Conservation (phyloP, 129 eudicot genomes). For the Calendula officinalis region DNA sequence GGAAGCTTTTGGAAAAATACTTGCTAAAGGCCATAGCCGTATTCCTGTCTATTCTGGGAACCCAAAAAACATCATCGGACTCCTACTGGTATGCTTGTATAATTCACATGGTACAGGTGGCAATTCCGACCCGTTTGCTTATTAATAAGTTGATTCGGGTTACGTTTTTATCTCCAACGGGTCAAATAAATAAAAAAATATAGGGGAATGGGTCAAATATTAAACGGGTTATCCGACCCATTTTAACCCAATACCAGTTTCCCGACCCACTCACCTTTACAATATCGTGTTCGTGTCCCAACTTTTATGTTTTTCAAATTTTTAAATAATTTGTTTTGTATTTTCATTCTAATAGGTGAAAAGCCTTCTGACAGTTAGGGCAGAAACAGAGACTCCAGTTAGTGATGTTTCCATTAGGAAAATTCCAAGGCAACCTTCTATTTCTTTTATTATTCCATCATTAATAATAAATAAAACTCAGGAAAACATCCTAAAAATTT, state of each 20-base stretch:
- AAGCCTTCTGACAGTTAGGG: slow-evolving; percentile 95
- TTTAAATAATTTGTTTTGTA: slow-evolving; percentile 3
- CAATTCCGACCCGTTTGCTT: not conserved
- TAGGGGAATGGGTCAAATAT: not conserved
- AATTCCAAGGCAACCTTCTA: slow-evolving; percentile 71
- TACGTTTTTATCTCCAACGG: not conserved
- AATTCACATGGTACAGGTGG: slow-evolving; percentile 6
- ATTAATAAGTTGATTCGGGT: not conserved
- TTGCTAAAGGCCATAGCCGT: slow-evolving; percentile 98
- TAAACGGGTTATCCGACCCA: not conserved
- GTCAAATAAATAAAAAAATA: not conserved
- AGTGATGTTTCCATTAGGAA: slow-evolving; percentile 92
- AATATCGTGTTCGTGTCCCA: not conserved
- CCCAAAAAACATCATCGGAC: slow-evolving; percentile 85
- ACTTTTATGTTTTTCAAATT: not conserved
- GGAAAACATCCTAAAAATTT: not conserved
- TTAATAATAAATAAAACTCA: no score
- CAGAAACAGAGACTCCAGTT: slow-evolving; percentile 98
- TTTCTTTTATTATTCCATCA: not conserved
- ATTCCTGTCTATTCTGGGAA: slow-evolving; percentile 86
- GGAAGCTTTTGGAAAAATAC: slow-evolving; percentile 97
- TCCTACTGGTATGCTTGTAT: slow-evolving; percentile 66
- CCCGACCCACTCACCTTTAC: not conserved
- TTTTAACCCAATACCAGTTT: not conserved
- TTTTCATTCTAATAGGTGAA: slow-evolving; percentile 58